Base-by-base conservation (phyloP, 108 stramenopile species). In the Stephanodiscus triporus region DNA sequence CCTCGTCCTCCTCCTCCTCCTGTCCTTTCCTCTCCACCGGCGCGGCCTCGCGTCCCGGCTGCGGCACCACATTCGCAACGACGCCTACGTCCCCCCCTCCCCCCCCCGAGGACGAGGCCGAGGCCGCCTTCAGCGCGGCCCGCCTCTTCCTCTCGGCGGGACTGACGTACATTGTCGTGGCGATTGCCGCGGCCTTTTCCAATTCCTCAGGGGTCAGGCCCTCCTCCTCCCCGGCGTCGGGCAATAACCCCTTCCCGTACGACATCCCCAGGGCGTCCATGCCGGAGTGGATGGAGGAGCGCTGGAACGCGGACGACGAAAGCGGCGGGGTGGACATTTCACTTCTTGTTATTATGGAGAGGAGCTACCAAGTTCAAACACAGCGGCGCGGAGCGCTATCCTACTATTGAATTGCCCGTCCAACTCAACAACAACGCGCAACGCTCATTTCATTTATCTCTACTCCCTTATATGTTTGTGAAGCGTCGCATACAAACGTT, bases 121-220 rank as follows among this genome's bases (percentile, higher is more conserved):
- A n/a, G n/a, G n/a, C n/a, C 56, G 23, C 0, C 42, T 64, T 77
- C 59, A 51, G 7, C 68, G 47, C 11, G 32, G 47, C 48, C 53
- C 61, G 49, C 37, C 63, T 36, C 62, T 70, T 77, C 63, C 76
- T 42, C 48, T 64, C 68, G 7, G 63, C 68, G 11, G 76, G 76
- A 26, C 62, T 64, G 8, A 70, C 54, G 27, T 70, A 77, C 0
- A 68, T 36, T 16, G 43, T 68, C 29, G 27, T 5, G 63, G 43
- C 17, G 38, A 64, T 64, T 0, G 14, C 43, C 43, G 43, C 43
- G 43, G 43, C 43, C 43, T 45, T 45, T 16, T 45, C 43, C 43
- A 45, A 16, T 45, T 45, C 43, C 11, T 45, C 43, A 16, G 43
- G 43, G 16, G 43, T 45, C 43, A 45, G 43, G 16, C 2, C 27